Evolutionary conservation across 2,329 filamentous ascomycete species (phyloP).

Genomic region (Fusarium cicatricum): DNA sequence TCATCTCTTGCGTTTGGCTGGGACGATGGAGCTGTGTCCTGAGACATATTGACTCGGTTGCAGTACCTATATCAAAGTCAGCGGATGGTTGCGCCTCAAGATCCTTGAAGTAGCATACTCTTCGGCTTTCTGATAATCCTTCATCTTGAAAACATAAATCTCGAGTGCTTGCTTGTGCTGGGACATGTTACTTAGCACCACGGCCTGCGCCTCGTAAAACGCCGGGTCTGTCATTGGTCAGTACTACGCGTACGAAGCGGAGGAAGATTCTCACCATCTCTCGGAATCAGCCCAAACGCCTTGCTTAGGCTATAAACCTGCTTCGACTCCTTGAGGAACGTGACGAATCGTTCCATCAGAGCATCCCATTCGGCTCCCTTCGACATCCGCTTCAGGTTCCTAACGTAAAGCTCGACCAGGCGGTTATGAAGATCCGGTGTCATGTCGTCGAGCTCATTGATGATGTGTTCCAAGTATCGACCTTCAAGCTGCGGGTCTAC

Average conservation of each 20-base stretch:
- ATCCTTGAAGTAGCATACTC: conserved; percentile 66
- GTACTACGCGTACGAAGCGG: neutral
- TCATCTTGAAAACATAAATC: conserved; percentile 95
- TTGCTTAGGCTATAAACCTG: conserved; percentile 79
- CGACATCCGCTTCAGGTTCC: conserved; percentile 60
- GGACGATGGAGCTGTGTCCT: conserved; percentile 54
- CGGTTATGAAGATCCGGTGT: conserved; percentile 88
- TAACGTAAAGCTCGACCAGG: conserved; percentile 74
- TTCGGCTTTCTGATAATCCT: conserved; percentile 89
- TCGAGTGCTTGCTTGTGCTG: conserved; percentile 95
- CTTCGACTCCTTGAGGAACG: conserved; percentile 77
- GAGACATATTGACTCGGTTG: conserved; percentile 79
- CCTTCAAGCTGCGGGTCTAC: conserved; percentile 78
- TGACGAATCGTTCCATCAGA: conserved; percentile 72
- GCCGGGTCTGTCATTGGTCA: conserved; percentile 68
- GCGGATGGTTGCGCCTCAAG: neutral
- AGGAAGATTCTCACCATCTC: conserved; percentile 68
- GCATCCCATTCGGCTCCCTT: conserved; percentile 61
- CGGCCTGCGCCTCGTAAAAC: conserved; percentile 89
- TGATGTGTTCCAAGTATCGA: conserved; percentile 88
- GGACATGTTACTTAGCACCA: conserved; percentile 93
- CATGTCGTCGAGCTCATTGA: conserved; percentile 83
- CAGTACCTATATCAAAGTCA: conserved; percentile 71
- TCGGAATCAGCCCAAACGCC: conserved; percentile 79
- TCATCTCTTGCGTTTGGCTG: conserved; percentile 47